Percentiles rank a stretch among this genome's conserved stretches.
These are phyloP conservation scores for Tylopilus plumbeoviolaceoides DNA, from an alignment of 768 basidiomycete genomes.

Conservation along the genomic window DNA sequence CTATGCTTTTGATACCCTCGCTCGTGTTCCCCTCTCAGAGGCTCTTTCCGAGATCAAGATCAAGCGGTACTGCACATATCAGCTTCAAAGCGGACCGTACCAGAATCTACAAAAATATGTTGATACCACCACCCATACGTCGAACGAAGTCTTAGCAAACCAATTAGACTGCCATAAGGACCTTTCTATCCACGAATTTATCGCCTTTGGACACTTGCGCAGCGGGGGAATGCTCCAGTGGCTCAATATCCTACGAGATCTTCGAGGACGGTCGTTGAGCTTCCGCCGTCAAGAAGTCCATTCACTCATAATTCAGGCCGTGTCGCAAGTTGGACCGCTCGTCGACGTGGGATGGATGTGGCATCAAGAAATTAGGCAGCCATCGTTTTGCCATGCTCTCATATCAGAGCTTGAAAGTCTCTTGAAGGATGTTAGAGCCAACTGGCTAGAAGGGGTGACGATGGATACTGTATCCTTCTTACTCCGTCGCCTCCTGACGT, in stretches of 20 bases:
- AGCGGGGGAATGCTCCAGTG: slow-evolving; percentile 46
- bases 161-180: slow-evolving; percentile 38
- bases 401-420: slow-evolving; percentile 32
- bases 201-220: slow-evolving; percentile 32
- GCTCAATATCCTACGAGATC: slow-evolving; percentile 44
- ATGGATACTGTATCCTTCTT: slow-evolving; percentile 33
- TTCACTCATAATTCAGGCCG: slow-evolving; percentile 39
- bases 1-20: slow-evolving; percentile 26
- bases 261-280: slow-evolving; percentile 34
- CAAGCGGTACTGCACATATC: slow-evolving; percentile 20
- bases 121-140: neutral
- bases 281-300: slow-evolving; percentile 40
- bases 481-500: slow-evolving; percentile 33
- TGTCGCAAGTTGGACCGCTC: slow-evolving; percentile 37
- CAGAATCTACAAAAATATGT: slow-evolving; percentile 31
- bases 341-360: neutral
- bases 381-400: slow-evolving; percentile 22
- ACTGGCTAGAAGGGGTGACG: slow-evolving; percentile 36
- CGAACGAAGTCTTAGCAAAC: slow-evolving; percentile 29
- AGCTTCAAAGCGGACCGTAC: slow-evolving; percentile 33
- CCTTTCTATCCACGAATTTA: slow-evolving; percentile 34
- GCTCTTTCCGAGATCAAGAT: neutral
- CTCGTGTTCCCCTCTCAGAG: neutral
- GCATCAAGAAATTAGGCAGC: slow-evolving; percentile 11
- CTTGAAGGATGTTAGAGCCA: slow-evolving; percentile 28